Evolutionary conservation across 2,329 filamentous ascomycete species (phyloP), one percentile per base, ranked within the genome.

Genomic region (Lecanosticta acicola): DNA sequence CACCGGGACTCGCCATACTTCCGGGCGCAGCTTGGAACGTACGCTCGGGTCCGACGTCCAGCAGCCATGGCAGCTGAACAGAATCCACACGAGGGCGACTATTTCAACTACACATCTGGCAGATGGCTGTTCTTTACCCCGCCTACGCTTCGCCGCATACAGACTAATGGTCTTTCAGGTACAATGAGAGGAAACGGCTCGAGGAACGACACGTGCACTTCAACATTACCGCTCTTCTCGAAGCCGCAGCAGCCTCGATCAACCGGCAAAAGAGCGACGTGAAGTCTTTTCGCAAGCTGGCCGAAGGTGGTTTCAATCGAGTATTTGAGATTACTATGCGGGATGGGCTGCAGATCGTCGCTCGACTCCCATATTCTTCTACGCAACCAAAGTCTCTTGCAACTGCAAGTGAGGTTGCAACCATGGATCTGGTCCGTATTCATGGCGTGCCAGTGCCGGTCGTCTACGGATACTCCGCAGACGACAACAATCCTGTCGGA

Each of bases 341-440:
- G 4, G 51, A 60, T 54, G 59, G 58, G 0, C 3, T 49, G 14
- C 41, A 58, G 26, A 13, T 61, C 4, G 51, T 62, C n/a, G 59
- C 55, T 3, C 54, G 57, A 32, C 37, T 62, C 2, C 58, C 55
- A 10, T 61, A 61, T 32, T 47, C 48, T 14, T 49, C 37, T 2
- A 55, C 48, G 3, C 39, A 56, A 20, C 59, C 54, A 17, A 53
- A 43, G 32, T 2, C 16, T 1, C 49, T 59, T 2, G 42, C 52
- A 3, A 50, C 50, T 7, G 56, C 59, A 2, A 62, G 57, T 45
- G 60, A 60, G 32, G 59, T 59, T 5, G 59, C 60, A 3, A 63
- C 59, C 1, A 57, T 63, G 53, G 48, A 53, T 18, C 48, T 53
- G 10, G 47, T 59, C 34, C 41, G 53, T 3, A 17, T 26, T 7